phyloP scores from a whole-genome alignment of 2,329 filamentous ascomycete species.

The Ceratocystis papillata region DNA sequence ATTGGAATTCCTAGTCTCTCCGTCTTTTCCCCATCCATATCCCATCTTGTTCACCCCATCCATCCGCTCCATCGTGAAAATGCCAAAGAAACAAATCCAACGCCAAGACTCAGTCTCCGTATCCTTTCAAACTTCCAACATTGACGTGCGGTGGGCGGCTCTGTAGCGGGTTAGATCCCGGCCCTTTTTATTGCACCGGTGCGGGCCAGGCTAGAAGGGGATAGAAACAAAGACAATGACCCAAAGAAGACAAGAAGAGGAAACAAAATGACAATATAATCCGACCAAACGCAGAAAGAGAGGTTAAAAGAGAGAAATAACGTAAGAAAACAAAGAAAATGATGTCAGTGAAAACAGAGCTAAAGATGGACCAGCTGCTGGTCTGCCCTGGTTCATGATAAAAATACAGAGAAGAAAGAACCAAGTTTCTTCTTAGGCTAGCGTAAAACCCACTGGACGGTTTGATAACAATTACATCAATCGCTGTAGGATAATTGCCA shows the following conservation, averaged over 20 bases:
- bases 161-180: too few species aligned
- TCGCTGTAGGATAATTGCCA: too few species aligned
- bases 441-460: not conserved
- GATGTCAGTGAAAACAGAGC: not conserved
- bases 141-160: too few species aligned
- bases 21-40: not conserved
- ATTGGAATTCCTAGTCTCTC: not conserved
- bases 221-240: conserved; percentile 16
- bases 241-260: conserved; percentile 12
- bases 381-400: conserved; percentile 1
- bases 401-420: conserved; percentile 16
- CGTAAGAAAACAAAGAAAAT: conserved; percentile 21
- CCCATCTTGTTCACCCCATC: not conserved
- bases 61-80: conserved; percentile 1
- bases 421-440: not conserved
- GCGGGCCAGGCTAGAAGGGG: not conserved
- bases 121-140: too few species aligned
- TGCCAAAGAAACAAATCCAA: conserved; percentile 17
- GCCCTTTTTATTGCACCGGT: too few species aligned
- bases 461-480: too few species aligned
- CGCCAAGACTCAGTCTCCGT: not conserved
- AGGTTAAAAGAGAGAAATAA: conserved; percentile 13
- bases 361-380: not conserved
- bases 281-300: conserved; percentile 8
- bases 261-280: conserved; percentile 21